Evolutionary conservation across 2,329 filamentous ascomycete genomes (phyloP).

Genomic region (Aureobasidium zeae): DNA sequence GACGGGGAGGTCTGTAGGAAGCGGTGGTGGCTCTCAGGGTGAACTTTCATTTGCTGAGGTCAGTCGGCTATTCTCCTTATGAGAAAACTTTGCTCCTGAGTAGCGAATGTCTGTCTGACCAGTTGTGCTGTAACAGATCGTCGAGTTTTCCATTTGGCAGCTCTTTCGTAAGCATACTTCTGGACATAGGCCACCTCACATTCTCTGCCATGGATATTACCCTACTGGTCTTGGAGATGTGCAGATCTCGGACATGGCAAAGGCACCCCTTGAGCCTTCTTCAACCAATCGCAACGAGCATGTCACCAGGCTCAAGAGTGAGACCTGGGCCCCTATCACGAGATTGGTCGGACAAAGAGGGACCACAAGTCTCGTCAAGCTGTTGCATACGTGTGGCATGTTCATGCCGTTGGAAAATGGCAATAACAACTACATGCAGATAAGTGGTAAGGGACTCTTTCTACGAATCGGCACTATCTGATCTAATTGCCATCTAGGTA

Average conservation of each 20-base stretch:
- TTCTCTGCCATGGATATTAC: slow-evolving; percentile 78
- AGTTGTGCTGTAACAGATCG: slow-evolving; percentile 32
- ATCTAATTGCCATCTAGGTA: slow-evolving; percentile 29
- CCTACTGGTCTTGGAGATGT: slow-evolving; percentile 32
- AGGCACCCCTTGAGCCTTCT: slow-evolving; percentile 51
- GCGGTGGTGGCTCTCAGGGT: slow-evolving; percentile 23
- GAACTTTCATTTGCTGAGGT: not conserved
- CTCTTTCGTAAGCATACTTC: slow-evolving; percentile 54
- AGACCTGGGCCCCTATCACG: slow-evolving; percentile 68
- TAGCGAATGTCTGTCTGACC: slow-evolving; percentile 2
- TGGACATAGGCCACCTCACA: slow-evolving; percentile 53
- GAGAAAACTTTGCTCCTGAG: too few species aligned
- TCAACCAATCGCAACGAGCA: slow-evolving; percentile 59
- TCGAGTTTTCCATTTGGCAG: slow-evolving; percentile 55
- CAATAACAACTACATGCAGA: slow-evolving; percentile 61
- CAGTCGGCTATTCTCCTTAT: slow-evolving; percentile 19
- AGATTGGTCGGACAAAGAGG: slow-evolving; percentile 64
- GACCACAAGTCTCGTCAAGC: slow-evolving; percentile 65
- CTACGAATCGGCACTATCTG: not conserved
- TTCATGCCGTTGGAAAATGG: slow-evolving; percentile 56
- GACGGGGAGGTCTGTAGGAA: slow-evolving; percentile 23
- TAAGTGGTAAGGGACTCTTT: slow-evolving; percentile 74
- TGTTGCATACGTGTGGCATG: slow-evolving; percentile 68
- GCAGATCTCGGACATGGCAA: slow-evolving; percentile 26
- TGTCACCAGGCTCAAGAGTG: slow-evolving; percentile 56